Evolutionary conservation across 164 flowering plant genomes (phyloP), one percentile per base, ranked within the genome.

Genomic region (Platanus orientalis): DNA sequence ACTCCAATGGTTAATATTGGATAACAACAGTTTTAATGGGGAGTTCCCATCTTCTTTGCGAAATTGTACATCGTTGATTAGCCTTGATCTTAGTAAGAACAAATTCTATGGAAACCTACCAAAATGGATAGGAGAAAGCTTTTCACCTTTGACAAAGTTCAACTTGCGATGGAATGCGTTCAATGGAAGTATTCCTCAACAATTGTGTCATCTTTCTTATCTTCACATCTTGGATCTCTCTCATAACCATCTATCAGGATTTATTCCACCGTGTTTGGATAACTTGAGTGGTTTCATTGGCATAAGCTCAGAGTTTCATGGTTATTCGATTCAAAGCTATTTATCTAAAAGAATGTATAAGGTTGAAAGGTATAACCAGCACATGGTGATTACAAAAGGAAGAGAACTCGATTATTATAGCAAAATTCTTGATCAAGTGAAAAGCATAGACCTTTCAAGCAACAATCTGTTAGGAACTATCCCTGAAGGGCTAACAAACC

Each of bases 31-130:
- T 6, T 45, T 45, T 1, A 2, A 16, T 16, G 49, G 49, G 4
- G n/a, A 45, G 49, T 2, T 45, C 4, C 49, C 49, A 1, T 45
- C 21, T 1, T 45, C 49, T 12, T 54, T 74, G 50, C 57, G 42
- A 29, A 68, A 69, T n/a, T 75, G 75, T 42, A 11, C 57, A 2
- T 10, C 21, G 0, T 30, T 76, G 34, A 7, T 1, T 1, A 50
- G 6, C 25, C 13, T 79, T 13, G 76, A 79, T 57, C 58, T 79
- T 14, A 67, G 69, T 7, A 54, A 45, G 9, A 78, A 78, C 24
- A 57, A 30, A 24, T 51, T 75, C 2, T 56, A 60, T 0, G 79
- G 82, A 16, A 73, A 21, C 5, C 14, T 79, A 7, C 82, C 79
- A 0, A 0, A 20, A 21, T 75, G 71, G 71, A 49, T 75, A n/a